Conservation (phyloP, 169 alveolate species). For the Eimeria brunetti region DNA sequence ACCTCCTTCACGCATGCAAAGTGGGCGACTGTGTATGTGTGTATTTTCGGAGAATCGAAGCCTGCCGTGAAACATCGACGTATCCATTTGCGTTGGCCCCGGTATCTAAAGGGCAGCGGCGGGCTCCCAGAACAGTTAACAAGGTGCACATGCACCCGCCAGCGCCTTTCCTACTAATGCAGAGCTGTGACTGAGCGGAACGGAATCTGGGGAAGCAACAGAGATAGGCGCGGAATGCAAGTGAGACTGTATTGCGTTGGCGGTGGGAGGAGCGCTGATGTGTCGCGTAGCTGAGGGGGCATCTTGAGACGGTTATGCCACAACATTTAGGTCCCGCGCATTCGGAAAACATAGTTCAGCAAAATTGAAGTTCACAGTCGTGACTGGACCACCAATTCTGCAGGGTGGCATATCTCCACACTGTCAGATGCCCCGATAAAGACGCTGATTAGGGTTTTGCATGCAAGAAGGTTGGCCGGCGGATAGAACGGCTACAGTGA, state of each 20-base stretch:
- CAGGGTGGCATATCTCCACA: not conserved
- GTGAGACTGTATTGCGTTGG: not conserved
- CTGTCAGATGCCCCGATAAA: not conserved
- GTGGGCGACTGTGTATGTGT: too few relatives aligned
- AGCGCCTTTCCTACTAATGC: not conserved
- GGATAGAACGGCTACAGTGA: not conserved
- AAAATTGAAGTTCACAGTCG: too few relatives aligned
- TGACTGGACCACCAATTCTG: too few relatives aligned
- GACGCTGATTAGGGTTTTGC: not conserved
- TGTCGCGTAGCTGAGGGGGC: too few relatives aligned
- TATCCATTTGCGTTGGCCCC: too few relatives aligned
- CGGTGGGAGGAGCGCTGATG: not conserved
- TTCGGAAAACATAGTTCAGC: not conserved
- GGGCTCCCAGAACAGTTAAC: too few relatives aligned
- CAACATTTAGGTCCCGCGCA: not conserved
- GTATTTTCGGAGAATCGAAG: too few relatives aligned
- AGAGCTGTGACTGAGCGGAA: not conserved
- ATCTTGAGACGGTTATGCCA: not conserved
- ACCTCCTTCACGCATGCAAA: too few relatives aligned
- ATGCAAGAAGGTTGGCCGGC: not conserved
- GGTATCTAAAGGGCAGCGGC: too few relatives aligned
- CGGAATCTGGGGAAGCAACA: not conserved
- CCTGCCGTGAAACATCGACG: too few relatives aligned
- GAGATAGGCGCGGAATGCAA: not conserved
- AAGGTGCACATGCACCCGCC: not conserved